phyloP scores from a whole-genome alignment of 495 filamentous ascomycete genomes.

The Annulohypoxylon stygium region DNA sequence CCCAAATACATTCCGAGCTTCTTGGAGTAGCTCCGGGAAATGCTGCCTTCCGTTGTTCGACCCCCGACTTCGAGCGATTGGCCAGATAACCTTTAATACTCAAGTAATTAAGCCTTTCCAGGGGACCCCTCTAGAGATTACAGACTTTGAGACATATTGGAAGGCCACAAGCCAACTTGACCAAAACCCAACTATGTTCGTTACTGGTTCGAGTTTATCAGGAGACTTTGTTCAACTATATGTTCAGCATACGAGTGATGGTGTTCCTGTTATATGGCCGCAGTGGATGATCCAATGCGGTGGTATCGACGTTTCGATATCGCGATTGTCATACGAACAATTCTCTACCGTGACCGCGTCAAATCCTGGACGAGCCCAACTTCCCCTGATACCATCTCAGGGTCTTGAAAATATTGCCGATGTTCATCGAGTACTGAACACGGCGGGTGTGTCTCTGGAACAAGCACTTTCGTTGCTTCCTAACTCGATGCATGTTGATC shows the following conservation, averaged over 20 bases:
- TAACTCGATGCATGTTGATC: conserved; percentile 81
- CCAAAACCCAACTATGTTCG: conserved; percentile 82
- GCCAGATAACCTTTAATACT: conserved; percentile 91
- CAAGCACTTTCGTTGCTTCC: conserved; percentile 82
- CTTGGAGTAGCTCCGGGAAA: conserved; percentile 78
- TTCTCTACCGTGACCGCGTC: conserved; percentile 75
- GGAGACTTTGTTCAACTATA: conserved; percentile 93
- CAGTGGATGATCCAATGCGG: conserved; percentile 81
- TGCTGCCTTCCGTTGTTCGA: conserved; percentile 93
- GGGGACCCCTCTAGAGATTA: conserved; percentile 94
- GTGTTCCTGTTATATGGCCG: conserved; percentile 87
- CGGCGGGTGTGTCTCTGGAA: conserved; percentile 78
- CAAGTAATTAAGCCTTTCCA: conserved; percentile 97
- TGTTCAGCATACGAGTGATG: conserved; percentile 90
- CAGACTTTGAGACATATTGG: conserved; percentile 99
- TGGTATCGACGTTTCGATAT: conserved; percentile 84
- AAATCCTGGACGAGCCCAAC: conserved; percentile 58
- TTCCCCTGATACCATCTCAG: conserved; percentile 60
- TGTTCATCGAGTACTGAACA: conserved; percentile 76
- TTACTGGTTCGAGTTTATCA: conserved; percentile 94
- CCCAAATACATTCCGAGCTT: conserved; percentile 82
- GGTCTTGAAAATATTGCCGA: conserved; percentile 70
- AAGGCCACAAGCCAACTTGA: conserved; percentile 95
- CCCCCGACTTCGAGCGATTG: conserved; percentile 90
- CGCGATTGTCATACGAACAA: conserved; percentile 78